These are phyloP conservation scores for Naganishia cerealis DNA, from an alignment of 1,284 basidiomycete genomes.

Conservation along the genomic window DNA sequence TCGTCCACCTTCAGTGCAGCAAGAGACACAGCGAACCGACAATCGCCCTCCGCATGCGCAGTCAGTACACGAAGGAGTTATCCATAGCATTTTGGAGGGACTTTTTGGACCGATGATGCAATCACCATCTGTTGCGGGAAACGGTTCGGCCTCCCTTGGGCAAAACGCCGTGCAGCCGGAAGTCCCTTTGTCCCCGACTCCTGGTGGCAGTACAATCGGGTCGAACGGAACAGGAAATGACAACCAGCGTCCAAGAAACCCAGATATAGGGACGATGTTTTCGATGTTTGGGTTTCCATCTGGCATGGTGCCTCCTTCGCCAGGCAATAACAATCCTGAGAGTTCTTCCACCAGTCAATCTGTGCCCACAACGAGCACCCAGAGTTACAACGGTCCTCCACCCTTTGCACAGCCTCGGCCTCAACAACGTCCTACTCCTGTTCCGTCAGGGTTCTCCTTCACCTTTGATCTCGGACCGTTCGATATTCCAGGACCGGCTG, in stretches of 20 bases:
- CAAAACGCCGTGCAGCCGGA: background rate
- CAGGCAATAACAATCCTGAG: background rate
- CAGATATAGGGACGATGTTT: conserved; percentile 14
- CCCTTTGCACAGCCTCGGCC: background rate
- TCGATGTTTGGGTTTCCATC: conserved; percentile 10
- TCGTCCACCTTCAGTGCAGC: background rate
- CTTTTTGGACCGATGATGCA: conserved; percentile 23
- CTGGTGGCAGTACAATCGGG: conserved; percentile 2
- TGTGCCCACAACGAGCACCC: background rate
- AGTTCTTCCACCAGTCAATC: background rate
- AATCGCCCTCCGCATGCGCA: background rate
- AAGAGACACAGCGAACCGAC: background rate
- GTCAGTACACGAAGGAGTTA: conserved; percentile 14
- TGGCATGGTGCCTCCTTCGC: background rate
- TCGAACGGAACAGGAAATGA: background rate
- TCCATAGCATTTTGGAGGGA: conserved; percentile 20
- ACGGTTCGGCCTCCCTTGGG: background rate
- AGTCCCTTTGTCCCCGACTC: background rate
- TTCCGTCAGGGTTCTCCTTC: conserved; percentile 7
- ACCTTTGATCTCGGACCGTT: conserved; percentile 23
- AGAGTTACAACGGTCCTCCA: background rate
- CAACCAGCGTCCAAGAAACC: background rate
- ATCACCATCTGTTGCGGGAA: background rate
- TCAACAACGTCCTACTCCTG: background rate
- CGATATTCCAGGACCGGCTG: conserved; percentile 10